Conservation (phyloP, 1,139 yeast species). For the Suhomyces bribrorum region DNA sequence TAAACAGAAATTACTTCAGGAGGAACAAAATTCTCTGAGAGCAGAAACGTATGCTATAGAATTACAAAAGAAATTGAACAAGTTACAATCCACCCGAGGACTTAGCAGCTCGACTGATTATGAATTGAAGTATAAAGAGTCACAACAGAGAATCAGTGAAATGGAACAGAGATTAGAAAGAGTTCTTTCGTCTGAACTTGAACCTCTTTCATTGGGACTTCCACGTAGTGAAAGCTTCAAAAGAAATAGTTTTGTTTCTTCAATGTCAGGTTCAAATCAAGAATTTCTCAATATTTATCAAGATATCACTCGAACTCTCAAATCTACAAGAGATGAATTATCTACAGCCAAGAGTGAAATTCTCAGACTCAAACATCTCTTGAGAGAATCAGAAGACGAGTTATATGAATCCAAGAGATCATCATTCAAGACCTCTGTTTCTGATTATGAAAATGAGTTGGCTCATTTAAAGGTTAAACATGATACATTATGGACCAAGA, state of each 20-base stretch:
- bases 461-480: slow-evolving; percentile 51
- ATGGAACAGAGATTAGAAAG: slow-evolving; percentile 36
- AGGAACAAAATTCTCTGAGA: slow-evolving; percentile 43
- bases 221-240: slow-evolving; percentile 39
- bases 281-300: slow-evolving; percentile 57
- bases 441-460: slow-evolving; percentile 44
- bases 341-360: slow-evolving; percentile 53
- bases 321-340: slow-evolving; percentile 52
- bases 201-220: slow-evolving; percentile 13
- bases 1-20: slow-evolving; percentile 40
- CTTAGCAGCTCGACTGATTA: slow-evolving; percentile 35
- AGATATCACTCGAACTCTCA: slow-evolving; percentile 54
- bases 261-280: slow-evolving; percentile 34
- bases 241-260: slow-evolving; percentile 34
- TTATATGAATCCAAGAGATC: slow-evolving; percentile 41
- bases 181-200: slow-evolving; percentile 20
- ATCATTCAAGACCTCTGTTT: slow-evolving; percentile 36
- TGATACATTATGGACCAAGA: slow-evolving; percentile 53
- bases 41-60: slow-evolving; percentile 51
- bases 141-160: slow-evolving; percentile 37
- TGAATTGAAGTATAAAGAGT: slow-evolving; percentile 40
- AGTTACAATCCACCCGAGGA: slow-evolving; percentile 45
- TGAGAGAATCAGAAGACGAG: slow-evolving; percentile 51
- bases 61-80: slow-evolving; percentile 48
- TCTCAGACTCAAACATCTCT: slow-evolving; percentile 50